phyloP scores from a whole-genome alignment of 768 basidiomycete genomes.

The Boletus tomentosulus region DNA sequence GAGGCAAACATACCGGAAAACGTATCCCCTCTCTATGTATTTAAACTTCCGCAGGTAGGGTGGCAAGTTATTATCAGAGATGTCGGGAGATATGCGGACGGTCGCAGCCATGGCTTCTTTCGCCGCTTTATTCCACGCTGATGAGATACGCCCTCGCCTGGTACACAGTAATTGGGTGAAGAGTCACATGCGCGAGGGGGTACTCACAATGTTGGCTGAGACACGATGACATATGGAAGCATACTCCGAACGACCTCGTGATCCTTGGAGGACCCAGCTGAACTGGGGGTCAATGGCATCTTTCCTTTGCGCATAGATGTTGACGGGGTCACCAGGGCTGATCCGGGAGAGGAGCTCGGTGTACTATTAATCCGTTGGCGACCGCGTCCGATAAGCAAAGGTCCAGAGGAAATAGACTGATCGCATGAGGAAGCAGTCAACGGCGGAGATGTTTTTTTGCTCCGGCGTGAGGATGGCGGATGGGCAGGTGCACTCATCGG shows the following conservation, averaged over 20 bases:
- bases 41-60: slow-evolving; percentile 38
- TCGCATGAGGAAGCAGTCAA: slow-evolving; percentile 8
- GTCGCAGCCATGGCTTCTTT: slow-evolving; percentile 26
- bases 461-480: slow-evolving; percentile 1
- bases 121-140: slow-evolving; percentile 30
- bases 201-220: slow-evolving; percentile 23
- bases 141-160: slow-evolving; percentile 26
- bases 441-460: slow-evolving; percentile 14
- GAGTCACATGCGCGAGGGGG: background rate
- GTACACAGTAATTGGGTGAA: slow-evolving; percentile 2
- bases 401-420: slow-evolving; percentile 12
- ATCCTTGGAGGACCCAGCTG: slow-evolving; percentile 11
- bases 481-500: background rate
- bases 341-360: slow-evolving; percentile 10
- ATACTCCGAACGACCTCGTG: background rate
- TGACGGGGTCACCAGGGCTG: background rate
- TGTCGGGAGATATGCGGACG: slow-evolving; percentile 31
- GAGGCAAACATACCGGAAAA: slow-evolving; percentile 36
- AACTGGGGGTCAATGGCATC: slow-evolving; percentile 5
- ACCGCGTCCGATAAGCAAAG: slow-evolving; percentile 6
- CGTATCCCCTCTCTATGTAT: slow-evolving; percentile 53
- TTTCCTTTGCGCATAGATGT: slow-evolving; percentile 6
- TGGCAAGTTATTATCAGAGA: slow-evolving; percentile 40
- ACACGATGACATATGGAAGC: slow-evolving; percentile 17
- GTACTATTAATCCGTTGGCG: slow-evolving; percentile 3